Base-by-base conservation (phyloP, 176 grass and related monocot genomes). In the Paspalum vaginatum region DNA sequence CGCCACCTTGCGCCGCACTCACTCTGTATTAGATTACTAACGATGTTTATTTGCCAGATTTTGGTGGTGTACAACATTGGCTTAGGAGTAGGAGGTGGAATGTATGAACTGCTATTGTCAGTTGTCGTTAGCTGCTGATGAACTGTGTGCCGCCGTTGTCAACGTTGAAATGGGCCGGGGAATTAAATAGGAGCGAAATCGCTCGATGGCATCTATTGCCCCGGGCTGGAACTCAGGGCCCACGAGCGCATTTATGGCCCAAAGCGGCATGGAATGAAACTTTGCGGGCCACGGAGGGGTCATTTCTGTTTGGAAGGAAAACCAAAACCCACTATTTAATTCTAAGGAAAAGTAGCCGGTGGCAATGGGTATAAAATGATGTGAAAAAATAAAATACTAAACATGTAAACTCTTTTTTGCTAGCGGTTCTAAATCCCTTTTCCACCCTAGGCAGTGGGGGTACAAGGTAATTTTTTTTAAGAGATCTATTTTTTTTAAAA, bases 11-110 rank as follows among this genome's bases (percentile, higher is more conserved):
- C 39, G 59, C 60, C n/a, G 44, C 43, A 13, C 16, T 68, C 9
- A 18, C 16, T 9, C 7, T 65, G 18, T 10, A 6, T 27, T 54
- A 54, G 77, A 55, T 18, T 68, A 42, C 50, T 44, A 37, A 27
- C 8, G 11, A 49, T 73, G 12, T 63, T 26, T 38, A 54, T 77
- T 63, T 62, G 61, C 49, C 56, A 71, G 54, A 55, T 83, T 50
- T 64, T 48, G 65, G 51, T 41, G 10, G 61, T 24, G 18, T 61
- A 53, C n/a, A 70, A 72, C 79, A 40, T 15, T 15, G 24, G 24
- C 27, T 17, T 38, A 12, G n/a, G n/a, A n/a, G n/a, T n/a, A n/a
- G n/a, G n/a, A n/a, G 9, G 9, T 78, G 37, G 11, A 8, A 50
- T 67, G 61, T 54, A 22, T 66, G 53, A 26, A 78, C 26, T 59